Evolutionary conservation across 176 grass and related monocot genomes (phyloP), one percentile per base, ranked within the genome.

Genomic region (Phoenix roebelenii): DNA sequence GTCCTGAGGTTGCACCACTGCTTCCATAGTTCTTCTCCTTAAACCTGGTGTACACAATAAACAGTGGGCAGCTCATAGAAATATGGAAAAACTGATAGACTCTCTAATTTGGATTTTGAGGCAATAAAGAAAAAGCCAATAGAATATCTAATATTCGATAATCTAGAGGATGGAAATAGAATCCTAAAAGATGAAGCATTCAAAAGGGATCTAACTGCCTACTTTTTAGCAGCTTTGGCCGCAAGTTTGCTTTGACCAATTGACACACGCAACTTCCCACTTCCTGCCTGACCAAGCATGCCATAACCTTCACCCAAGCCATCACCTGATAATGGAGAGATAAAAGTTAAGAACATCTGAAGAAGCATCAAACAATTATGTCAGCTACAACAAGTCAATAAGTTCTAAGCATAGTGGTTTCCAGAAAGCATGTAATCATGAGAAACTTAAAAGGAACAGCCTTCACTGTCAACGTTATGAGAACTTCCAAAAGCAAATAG

Each of bases 261-360:
- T 77, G 91, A 83, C 3, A 87, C 83, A 53, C 80, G 83, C 61
- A 96, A 80, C 57, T 79, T 96, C 57, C 91, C 83, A 44, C 77
- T 96, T 65, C 91, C 80, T 66, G 83, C 86, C 72, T 96, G 91
- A 60, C 91, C 86, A n/a, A 90, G 91, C 91, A 96, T 90, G 26
- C 91, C 91, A 79, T 86, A 95, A 19, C 79, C 79, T 66, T 82
- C 79, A 26, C 90, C 90, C 59, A 95, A 80, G 53, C 86, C 91
- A 87, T 96, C 91, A 70, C 83, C 86, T 95, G 18, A 60, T 60
- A 18, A 29, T 77, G 74, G 18, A 71, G 4, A 18, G 60, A 59
- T 18, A 63, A 50, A 64, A 52, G 54, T 66, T 44, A 48, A 55
- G 3, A 0, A 23, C 17, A 39, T 63, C 14, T 44, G 9, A 44